Base-by-base conservation (phyloP, 305 asterid genomes). In the Fraxinus xanthoxyloides region DNA sequence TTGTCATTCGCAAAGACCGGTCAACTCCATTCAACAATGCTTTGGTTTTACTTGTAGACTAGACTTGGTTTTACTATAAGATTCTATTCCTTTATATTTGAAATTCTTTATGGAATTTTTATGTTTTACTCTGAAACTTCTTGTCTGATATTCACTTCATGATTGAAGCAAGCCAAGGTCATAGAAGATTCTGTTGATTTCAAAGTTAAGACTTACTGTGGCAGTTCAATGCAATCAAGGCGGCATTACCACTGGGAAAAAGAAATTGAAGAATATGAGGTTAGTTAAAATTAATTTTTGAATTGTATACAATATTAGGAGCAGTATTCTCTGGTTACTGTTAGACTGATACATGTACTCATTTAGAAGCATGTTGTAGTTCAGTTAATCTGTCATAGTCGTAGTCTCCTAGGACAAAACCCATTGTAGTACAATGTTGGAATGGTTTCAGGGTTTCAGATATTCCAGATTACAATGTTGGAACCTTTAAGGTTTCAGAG, bases 151-250 rank as follows among this genome's bases (percentile, higher is more conserved):
- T 81, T 78, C 77, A 34, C 70, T 86, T 78, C 32, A 79, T 83
- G 61, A 80, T 86, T 34, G 82, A 86, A 96, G 99, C 99, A 96
- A 96, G 97, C 95, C 79, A 96, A 90, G 88, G 98, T 94, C 88
- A 94, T 96, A 61, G 93, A 85, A 87, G 86, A 85, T 67, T 86
- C 97, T 77, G 38, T 92, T 84, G 98, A 94, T 86, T 88, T 94
- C 84, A 91, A 87, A 89, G 97, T 96, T 81, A 94, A 91, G 77
- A 83, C 86, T 72, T 90, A 77, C 84, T 91, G 94, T 30, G 97
- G 98, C 85, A 89, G 88, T 87, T 87, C 91, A 69, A 84, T 85
- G 77, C 88, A 84, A 54, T 82, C 85, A 79, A 91, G 80, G 90
- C 80, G 85, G 82, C 89, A 75, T 83, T 88, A 78, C 21, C 95